phyloP scores from a whole-genome alignment of 768 basidiomycete species.

The Leccinum uliginosum region DNA sequence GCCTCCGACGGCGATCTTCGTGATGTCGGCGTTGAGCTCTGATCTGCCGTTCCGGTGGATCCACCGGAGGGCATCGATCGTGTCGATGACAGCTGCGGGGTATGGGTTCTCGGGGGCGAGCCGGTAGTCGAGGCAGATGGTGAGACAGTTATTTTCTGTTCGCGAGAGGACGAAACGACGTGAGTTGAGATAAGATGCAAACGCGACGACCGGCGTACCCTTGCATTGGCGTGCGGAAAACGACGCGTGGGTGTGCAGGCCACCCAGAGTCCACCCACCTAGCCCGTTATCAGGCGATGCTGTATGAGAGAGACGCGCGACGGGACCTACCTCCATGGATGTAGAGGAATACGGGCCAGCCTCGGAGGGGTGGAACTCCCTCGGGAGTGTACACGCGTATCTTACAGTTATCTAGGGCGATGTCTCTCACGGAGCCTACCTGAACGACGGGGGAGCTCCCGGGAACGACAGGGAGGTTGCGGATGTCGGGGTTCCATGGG shows the following conservation, averaged over 20 bases:
- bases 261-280: conserved; percentile 77
- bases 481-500: conserved; percentile 55
- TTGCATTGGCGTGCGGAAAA: conserved; percentile 39
- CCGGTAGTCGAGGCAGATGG: conserved; percentile 66
- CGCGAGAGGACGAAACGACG: background rate
- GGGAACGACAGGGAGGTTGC: conserved; percentile 47
- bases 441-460: conserved; percentile 51
- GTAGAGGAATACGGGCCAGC: conserved; percentile 70
- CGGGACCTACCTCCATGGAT: conserved; percentile 59
- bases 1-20: conserved; percentile 64
- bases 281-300: background rate
- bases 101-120: conserved; percentile 69
- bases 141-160: conserved; percentile 56
- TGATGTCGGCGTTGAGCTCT: conserved; percentile 44
- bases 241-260: conserved; percentile 52
- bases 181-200: background rate
- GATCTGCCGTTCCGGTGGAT: conserved; percentile 44
- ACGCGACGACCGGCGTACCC: conserved; percentile 5
- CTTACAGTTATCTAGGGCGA: conserved; percentile 43
- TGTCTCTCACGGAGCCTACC: conserved; percentile 53
- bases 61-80: conserved; percentile 64
- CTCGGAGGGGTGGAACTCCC: conserved; percentile 41
- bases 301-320: background rate
- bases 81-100: conserved; percentile 68
- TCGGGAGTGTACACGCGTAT: conserved; percentile 64